Conservation (phyloP, 1,284 basidiomycete species). For the Athelia psychrophila region DNA sequence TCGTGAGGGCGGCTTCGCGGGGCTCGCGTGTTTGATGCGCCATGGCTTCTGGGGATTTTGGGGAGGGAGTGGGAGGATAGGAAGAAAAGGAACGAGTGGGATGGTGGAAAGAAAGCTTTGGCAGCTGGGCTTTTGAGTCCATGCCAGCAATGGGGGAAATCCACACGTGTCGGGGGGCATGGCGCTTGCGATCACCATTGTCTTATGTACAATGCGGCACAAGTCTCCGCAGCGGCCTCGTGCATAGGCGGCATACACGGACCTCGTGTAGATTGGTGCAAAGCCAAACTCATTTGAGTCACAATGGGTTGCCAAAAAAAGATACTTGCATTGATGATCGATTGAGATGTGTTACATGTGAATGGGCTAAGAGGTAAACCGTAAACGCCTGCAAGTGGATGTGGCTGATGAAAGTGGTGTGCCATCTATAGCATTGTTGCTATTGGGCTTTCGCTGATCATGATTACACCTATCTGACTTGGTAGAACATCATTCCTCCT, state of each 20-base stretch:
- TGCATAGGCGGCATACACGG: neutral
- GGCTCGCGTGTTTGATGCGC: constrained; percentile 12
- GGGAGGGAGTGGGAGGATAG: constrained; percentile 14
- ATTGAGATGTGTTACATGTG: too few species aligned
- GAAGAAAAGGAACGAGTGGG: constrained; percentile 23
- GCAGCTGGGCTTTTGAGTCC: constrained; percentile 19
- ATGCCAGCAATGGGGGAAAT: constrained; percentile 3
- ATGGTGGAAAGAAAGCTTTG: constrained; percentile 23
- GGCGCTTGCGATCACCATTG: constrained; percentile 13
- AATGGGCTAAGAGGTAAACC: too few species aligned
- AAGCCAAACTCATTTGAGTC: too few species aligned
- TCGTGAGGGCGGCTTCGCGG: constrained; percentile 17
- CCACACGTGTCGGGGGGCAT: constrained; percentile 41
- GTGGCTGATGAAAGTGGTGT: too few species aligned
- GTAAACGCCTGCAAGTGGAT: too few species aligned
- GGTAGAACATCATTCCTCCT: too few species aligned
- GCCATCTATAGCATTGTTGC: too few species aligned
- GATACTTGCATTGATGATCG: too few species aligned
- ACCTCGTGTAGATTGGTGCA: too few species aligned
- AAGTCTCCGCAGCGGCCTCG: neutral
- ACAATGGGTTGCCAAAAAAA: too few species aligned
- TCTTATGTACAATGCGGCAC: neutral
- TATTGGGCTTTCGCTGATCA: too few species aligned
- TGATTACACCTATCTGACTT: too few species aligned
- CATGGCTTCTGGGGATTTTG: constrained; percentile 21